Evolutionary conservation across 148 eudicot genomes (phyloP).

Genomic region (Heliamphora exappendiculata): DNA sequence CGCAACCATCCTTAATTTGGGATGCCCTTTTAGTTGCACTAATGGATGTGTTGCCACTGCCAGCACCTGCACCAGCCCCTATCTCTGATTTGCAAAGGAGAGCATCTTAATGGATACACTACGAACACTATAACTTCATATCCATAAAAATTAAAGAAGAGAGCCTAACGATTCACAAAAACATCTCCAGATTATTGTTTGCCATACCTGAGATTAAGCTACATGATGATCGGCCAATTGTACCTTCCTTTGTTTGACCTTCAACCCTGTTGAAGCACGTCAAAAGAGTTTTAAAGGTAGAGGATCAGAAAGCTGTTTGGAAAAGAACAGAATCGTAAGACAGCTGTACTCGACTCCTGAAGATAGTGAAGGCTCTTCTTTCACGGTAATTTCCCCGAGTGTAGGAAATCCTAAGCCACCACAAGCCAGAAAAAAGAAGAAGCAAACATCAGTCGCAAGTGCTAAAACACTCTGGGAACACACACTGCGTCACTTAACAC

Average conservation of each 20-base stretch:
- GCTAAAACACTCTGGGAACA: no score
- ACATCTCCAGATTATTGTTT: constrained; percentile 9
- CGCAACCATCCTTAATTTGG: constrained; percentile 36
- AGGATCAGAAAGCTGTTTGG: constrained; percentile 8
- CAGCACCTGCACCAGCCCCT: constrained; percentile 35
- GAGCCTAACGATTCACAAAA: constrained; percentile 6
- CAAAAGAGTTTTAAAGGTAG: constrained; percentile 12
- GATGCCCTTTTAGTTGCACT: constrained; percentile 41
- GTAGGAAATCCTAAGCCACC: constrained; percentile 29
- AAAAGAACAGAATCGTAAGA: constrained; percentile 1
- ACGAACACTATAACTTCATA: neutral
- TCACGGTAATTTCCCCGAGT: constrained; percentile 39
- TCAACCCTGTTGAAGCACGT: constrained; percentile 51
- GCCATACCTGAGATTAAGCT: constrained; percentile 37
- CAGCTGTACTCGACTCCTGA: constrained; percentile 58
- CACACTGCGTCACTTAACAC: neutral
- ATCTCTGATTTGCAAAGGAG: constrained; percentile 23
- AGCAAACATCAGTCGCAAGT: neutral
- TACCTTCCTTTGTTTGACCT: constrained; percentile 56
- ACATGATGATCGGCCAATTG: constrained; percentile 40
- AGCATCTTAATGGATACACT: constrained; percentile 1
- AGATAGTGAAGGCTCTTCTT: constrained; percentile 53
- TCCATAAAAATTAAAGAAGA: neutral
- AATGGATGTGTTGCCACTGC: constrained; percentile 19
- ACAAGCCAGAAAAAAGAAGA: neutral